Evolutionary conservation across 306 rosid species (phyloP).

Genomic region (Benincasa hispida): DNA sequence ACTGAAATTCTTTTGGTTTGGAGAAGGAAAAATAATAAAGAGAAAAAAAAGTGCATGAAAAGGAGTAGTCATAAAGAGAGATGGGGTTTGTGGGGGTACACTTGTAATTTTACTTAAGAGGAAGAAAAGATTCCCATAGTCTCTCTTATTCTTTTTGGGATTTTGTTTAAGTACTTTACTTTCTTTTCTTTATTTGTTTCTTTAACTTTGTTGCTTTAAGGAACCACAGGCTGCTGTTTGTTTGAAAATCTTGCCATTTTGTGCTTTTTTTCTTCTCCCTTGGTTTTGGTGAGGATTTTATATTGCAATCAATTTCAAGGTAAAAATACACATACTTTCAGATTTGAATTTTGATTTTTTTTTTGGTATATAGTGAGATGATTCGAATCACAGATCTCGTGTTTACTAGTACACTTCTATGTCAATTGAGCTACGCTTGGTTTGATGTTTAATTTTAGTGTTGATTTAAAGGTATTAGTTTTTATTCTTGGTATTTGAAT

Average conservation of each 20-base stretch:
- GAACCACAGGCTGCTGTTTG: background rate
- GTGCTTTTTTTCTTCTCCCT: conserved; percentile 5
- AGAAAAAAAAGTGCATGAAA: conserved; percentile 23
- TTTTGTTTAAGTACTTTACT: conserved; percentile 17
- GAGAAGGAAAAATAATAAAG: conserved; percentile 1
- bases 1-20: background rate
- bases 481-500: too few relatives aligned
- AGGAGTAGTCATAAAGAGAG: conserved; percentile 25
- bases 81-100: conserved; percentile 33
- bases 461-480: too few relatives aligned
- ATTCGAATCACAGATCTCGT: too few relatives aligned
- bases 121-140: conserved; percentile 58
- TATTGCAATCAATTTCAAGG: background rate
- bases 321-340: background rate
- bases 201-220: conserved; percentile 15
- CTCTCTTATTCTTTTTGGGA: conserved; percentile 20
- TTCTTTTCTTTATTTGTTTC: background rate
- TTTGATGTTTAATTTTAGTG: too few relatives aligned
- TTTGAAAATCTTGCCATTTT: conserved; percentile 12
- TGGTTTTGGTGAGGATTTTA: background rate
- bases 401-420: too few relatives aligned
- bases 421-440: too few relatives aligned
- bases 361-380: too few relatives aligned
- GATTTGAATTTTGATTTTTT: background rate
- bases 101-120: conserved; percentile 11